phyloP scores from a whole-genome alignment of 176 grass and related monocot genomes.

The Oryza glaberrima region DNA sequence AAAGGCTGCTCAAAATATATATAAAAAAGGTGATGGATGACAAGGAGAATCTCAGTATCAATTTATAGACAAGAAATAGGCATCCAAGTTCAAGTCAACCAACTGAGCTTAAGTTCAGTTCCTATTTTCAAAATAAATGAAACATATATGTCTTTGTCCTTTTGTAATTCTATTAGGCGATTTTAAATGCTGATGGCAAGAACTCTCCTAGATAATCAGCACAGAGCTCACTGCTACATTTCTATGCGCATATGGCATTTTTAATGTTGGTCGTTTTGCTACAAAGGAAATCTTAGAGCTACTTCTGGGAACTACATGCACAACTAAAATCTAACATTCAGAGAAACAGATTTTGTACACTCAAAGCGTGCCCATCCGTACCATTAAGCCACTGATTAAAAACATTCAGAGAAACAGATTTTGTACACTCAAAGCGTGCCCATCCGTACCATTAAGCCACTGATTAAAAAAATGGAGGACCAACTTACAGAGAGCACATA shows the following conservation, averaged over 20 bases:
- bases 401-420: not conserved
- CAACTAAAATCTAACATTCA: not conserved
- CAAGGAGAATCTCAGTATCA: no score
- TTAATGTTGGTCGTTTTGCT: not conserved
- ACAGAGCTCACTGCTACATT: not conserved
- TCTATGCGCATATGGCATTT: not conserved
- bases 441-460: not conserved
- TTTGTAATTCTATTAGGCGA: not conserved
- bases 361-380: not conserved
- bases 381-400: not conserved
- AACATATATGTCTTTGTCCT: not conserved
- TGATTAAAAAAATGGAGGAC: not conserved
- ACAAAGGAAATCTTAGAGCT: not conserved
- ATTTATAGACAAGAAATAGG: no score
- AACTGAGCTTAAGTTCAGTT: no score
- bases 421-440: not conserved
- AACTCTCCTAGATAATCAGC: not conserved
- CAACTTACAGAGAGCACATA: constrained; percentile 79
- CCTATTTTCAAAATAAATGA: constrained; percentile 17
- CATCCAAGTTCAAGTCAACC: no score
- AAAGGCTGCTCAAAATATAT: not conserved
- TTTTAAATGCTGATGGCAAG: not conserved
- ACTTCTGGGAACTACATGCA: not conserved
- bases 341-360: not conserved
- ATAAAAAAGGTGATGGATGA: no score